Evolutionary conservation across 306 rosid species (phyloP).

Genomic region (Potentilla sterilis): DNA sequence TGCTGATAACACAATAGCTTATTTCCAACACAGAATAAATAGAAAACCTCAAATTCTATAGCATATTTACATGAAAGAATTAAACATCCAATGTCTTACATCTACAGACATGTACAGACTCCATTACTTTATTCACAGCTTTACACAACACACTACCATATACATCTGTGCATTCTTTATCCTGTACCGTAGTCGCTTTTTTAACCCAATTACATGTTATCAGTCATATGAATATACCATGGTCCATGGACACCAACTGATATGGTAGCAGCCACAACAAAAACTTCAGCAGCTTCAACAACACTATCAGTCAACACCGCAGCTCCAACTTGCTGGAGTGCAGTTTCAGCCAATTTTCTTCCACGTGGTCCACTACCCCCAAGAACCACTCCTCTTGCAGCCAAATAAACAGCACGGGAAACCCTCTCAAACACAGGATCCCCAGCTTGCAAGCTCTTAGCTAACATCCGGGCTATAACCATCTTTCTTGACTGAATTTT

Average conservation of each 20-base stretch:
- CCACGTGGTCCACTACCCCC: constrained; percentile 73
- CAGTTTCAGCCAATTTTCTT: constrained; percentile 60
- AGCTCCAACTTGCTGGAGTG: constrained; percentile 77
- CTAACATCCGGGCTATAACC: constrained; percentile 66
- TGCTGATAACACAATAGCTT: too few species aligned
- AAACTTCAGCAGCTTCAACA: constrained; percentile 73
- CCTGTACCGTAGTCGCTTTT: neutral
- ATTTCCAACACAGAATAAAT: neutral
- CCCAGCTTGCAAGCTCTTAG: constrained; percentile 83
- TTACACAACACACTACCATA: constrained; percentile 11
- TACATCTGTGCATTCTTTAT: constrained; percentile 6
- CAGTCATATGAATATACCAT: constrained; percentile 65
- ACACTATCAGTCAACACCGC: constrained; percentile 45
- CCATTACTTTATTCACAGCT: neutral
- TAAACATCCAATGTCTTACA: neutral
- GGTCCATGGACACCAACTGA: constrained; percentile 75
- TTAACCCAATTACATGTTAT: constrained; percentile 22
- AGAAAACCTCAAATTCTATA: neutral
- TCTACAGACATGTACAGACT: neutral
- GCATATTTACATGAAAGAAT: constrained; percentile 16
- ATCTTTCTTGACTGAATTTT: constrained; percentile 49
- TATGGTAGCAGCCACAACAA: constrained; percentile 66
- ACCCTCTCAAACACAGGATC: constrained; percentile 86
- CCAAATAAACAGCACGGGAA: constrained; percentile 51
- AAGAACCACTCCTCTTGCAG: constrained; percentile 67